Evolutionary conservation across 768 basidiomycete genomes (phyloP).

Genomic region (Suillus ampliporus): DNA sequence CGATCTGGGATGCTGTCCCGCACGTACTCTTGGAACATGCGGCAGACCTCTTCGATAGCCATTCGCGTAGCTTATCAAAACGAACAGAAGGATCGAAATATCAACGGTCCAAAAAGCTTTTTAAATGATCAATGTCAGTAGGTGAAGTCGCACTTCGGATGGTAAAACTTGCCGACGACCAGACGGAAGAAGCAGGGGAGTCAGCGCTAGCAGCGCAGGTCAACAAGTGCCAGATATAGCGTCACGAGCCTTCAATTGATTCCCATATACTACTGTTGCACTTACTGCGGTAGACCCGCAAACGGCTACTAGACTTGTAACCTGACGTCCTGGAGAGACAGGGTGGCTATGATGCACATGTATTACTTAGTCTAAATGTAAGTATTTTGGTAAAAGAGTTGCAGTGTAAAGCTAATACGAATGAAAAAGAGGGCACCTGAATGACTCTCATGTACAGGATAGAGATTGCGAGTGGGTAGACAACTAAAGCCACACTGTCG

Average conservation of each 20-base stretch:
- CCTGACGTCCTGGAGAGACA: no score
- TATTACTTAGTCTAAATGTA: neutral
- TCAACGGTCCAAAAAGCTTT: neutral
- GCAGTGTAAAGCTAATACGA: neutral
- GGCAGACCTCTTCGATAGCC: conserved; percentile 23
- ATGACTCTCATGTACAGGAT: neutral
- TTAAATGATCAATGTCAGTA: neutral
- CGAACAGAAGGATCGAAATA: neutral
- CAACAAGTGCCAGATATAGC: no score
- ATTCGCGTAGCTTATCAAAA: conserved; percentile 10
- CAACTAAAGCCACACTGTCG: conserved; percentile 25
- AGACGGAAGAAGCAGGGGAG: neutral
- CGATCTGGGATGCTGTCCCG: conserved; percentile 20
- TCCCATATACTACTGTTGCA: no score
- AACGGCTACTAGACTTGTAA: no score
- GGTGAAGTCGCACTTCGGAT: no score
- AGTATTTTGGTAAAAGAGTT: neutral
- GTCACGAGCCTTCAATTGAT: no score
- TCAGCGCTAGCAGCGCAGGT: no score
- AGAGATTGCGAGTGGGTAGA: neutral
- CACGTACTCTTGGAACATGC: conserved; percentile 18
- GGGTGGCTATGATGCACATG: no score
- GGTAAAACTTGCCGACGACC: neutral
- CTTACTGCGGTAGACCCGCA: neutral
- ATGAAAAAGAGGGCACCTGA: neutral